Evolutionary conservation across 768 basidiomycete genomes (phyloP), one percentile per base, ranked within the genome.

Genomic region (Boletus rex-veris): DNA sequence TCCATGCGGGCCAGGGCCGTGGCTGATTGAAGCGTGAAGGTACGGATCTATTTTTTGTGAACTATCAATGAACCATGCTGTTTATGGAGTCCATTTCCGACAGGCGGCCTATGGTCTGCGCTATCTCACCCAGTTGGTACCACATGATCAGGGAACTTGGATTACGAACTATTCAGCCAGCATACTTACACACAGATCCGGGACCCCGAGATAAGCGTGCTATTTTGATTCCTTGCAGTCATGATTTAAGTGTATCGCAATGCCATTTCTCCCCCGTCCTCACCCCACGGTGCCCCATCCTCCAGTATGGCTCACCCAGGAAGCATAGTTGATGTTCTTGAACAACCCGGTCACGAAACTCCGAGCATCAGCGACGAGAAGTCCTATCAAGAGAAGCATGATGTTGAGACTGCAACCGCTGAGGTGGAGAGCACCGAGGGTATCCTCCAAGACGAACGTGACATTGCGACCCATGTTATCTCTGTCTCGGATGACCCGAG

Each of bases 391-490:
- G 57, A 55, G 37, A 71, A 72, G n/a, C 59, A 55, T 37, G 77
- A 78, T 43, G 54, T 73, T 37, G 77, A 77, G 53, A 44, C 45
- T 1, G 43, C 63, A 9, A 47, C 42, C 36, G 21, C 7, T 30
- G 59, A 66, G 35, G 55, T 19, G 7, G 55, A 60, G n/a, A 50
- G 44, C 21, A 45, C 48, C 1, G 59, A 62, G 2, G 37, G 36
- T 11, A 61, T 71, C 48, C 70, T 80, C 16, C 62, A 72, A 35
- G 64, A 75, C 51, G 78, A 78, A 59, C 74, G 76, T 36, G 80
- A 78, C 50, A 73, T 81, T 26, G 77, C 68, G 44, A 78, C 78
- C 1, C 73, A 76, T 58, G 71, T 82, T 30, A 76, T 82, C 58
- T 71, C 69, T 9, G 63, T 78, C 45, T 49, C 63, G 8, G 72